phyloP scores from a whole-genome alignment of 148 eudicot genomes.

The Silene latifolia region DNA sequence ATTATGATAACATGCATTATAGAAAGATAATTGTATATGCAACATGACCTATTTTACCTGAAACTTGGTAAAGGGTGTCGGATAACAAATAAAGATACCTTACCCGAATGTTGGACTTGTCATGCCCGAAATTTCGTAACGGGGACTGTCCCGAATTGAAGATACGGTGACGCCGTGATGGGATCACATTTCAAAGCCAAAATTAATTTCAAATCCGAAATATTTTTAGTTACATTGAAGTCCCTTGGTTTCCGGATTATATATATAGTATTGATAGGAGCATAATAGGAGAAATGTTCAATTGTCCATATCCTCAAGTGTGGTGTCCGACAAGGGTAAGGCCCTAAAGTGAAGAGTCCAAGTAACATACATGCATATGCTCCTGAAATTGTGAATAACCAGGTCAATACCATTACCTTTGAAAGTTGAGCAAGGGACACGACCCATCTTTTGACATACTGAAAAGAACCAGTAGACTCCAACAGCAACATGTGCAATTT shows the following conservation, averaged over 20 bases:
- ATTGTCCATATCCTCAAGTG: background rate
- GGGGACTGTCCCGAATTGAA: no score
- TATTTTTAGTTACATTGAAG: no score
- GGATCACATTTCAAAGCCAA: background rate
- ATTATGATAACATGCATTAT: constrained; percentile 8
- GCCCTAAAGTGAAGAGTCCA: background rate
- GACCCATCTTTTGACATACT: constrained; percentile 73
- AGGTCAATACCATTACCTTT: constrained; percentile 49
- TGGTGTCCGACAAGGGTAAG: background rate
- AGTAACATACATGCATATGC: background rate
- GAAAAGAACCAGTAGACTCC: constrained; percentile 84
- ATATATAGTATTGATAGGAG: no score
- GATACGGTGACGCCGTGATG: no score
- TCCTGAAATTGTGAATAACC: background rate
- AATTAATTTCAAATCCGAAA: no score
- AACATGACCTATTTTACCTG: background rate
- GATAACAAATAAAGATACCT: no score
- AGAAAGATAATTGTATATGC: background rate
- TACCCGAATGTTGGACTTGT: background rate
- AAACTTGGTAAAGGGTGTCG: no score
- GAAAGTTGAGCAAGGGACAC: constrained; percentile 70
- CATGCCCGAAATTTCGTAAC: background rate
- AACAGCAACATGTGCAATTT: constrained; percentile 95
- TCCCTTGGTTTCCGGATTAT: no score
- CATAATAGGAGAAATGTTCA: no score